Percentiles rank a stretch among this genome's conserved stretches.
phyloP scores from a whole-genome alignment of 345 rosid species.

The Anacardium occidentale region DNA sequence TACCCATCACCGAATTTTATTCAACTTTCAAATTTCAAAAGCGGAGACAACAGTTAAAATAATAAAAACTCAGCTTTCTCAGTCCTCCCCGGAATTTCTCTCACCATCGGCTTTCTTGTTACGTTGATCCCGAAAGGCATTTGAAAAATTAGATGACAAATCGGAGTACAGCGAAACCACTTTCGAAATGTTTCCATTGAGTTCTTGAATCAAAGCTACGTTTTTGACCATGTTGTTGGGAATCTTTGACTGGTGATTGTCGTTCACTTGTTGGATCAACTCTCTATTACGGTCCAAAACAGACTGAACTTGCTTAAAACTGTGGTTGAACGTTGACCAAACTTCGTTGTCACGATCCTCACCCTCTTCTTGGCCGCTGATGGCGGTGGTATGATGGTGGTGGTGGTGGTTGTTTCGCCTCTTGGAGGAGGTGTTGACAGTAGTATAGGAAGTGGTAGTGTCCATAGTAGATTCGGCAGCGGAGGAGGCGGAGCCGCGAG shows the following conservation, averaged over 20 bases:
- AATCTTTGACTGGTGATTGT: slow-evolving; percentile 74
- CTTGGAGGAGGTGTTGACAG: background rate
- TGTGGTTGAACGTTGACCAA: slow-evolving; percentile 54
- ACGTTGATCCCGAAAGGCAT: slow-evolving; percentile 33
- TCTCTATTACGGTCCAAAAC: slow-evolving; percentile 79
- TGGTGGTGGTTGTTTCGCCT: slow-evolving; percentile 25
- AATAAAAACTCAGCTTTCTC: slow-evolving; percentile 4
- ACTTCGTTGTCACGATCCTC: slow-evolving; percentile 55
- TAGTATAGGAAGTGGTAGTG: slow-evolving; percentile 8
- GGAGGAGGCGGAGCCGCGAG: slow-evolving; percentile 15
- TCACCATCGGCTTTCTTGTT: slow-evolving; percentile 22
- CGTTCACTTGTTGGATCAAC: slow-evolving; percentile 84
- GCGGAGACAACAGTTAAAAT: background rate
- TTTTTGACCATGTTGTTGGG: slow-evolving; percentile 86
- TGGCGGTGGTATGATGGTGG: slow-evolving; percentile 16
- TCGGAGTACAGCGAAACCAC: slow-evolving; percentile 78
- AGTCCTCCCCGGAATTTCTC: background rate
- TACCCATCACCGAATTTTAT: background rate
- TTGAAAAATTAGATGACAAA: slow-evolving; percentile 48
- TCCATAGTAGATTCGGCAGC: slow-evolving; percentile 28
- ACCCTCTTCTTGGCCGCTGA: slow-evolving; percentile 22
- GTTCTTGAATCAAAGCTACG: slow-evolving; percentile 84
- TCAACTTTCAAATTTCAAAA: background rate
- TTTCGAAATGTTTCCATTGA: slow-evolving; percentile 79
- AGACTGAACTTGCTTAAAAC: slow-evolving; percentile 64